Conservation (phyloP, 257 asterid species). For the Fraxinus americana region DNA sequence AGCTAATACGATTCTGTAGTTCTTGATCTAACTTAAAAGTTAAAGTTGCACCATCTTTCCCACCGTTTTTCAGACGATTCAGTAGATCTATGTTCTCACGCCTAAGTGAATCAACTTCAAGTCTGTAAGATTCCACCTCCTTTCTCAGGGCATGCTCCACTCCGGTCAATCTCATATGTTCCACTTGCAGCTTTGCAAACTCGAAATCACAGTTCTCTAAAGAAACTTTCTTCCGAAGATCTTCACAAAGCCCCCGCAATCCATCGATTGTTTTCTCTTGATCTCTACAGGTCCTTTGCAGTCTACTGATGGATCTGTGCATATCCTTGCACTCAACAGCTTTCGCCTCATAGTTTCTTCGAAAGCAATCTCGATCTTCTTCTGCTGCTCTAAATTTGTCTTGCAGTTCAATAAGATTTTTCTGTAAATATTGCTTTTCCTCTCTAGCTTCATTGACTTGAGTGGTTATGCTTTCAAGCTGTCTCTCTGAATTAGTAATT, state of each 20-base stretch:
- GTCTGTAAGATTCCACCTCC: constrained; percentile 77
- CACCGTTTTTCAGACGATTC: constrained; percentile 65
- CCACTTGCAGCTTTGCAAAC: constrained; percentile 62
- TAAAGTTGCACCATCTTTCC: constrained; percentile 66
- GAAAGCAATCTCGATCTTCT: constrained; percentile 66
- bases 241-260: constrained; percentile 73
- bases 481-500: constrained; percentile 57
- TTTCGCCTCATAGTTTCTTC: constrained; percentile 75
- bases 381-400: constrained; percentile 65
- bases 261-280: constrained; percentile 96
- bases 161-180: constrained; percentile 82
- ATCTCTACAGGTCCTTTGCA: constrained; percentile 79
- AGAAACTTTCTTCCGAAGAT: constrained; percentile 60
- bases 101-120: constrained; percentile 79
- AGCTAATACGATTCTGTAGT: constrained; percentile 63
- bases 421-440: constrained; percentile 58
- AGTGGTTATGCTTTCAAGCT: constrained; percentile 53
- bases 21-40: constrained; percentile 83
- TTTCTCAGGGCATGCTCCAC: constrained; percentile 88
- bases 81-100: constrained; percentile 81
- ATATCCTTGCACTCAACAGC: constrained; percentile 78
- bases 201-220: constrained; percentile 53
- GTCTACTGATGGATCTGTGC: constrained; percentile 75
- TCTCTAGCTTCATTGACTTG: constrained; percentile 56
- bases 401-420: constrained; percentile 55